Percentiles rank a stretch among this genome's conserved stretches.
These are phyloP conservation scores for Phlyctochytrium planicorne DNA, from an alignment of 192 early-diverging fungal species.

Conservation along the genomic window DNA sequence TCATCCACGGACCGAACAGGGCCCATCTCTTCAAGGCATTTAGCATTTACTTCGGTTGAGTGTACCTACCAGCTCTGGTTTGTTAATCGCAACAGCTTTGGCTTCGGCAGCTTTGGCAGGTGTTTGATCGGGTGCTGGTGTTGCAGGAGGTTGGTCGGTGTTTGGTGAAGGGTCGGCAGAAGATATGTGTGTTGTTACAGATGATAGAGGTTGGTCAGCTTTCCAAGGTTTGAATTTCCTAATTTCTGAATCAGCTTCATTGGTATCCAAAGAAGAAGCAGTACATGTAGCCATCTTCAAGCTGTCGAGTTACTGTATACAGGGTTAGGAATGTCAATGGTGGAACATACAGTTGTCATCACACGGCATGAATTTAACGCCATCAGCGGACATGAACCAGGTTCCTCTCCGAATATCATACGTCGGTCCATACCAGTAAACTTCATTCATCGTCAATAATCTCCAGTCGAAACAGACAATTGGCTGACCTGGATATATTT, in stretches of 20 bases:
- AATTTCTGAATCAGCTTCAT: background rate
- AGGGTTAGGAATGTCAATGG: background rate
- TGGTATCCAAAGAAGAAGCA: background rate
- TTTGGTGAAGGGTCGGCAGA: constrained; percentile 9
- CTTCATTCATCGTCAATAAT: constrained; percentile 28
- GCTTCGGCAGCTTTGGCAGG: constrained; percentile 22
- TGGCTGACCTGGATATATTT: constrained; percentile 62
- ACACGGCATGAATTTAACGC: constrained; percentile 71
- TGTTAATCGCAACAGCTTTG: constrained; percentile 17
- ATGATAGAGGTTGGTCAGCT: background rate
- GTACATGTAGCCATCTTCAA: constrained; percentile 75
- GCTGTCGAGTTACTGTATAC: constrained; percentile 58
- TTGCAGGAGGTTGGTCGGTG: background rate
- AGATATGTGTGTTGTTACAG: constrained; percentile 7
- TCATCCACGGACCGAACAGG: constrained; percentile 76
- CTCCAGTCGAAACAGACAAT: too few species aligned
- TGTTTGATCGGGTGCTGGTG: too few species aligned
- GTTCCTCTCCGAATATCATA: constrained; percentile 80
- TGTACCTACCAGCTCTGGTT: constrained; percentile 26
- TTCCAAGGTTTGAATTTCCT: constrained; percentile 65
- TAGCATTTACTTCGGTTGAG: background rate
- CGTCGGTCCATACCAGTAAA: constrained; percentile 81
- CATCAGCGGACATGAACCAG: constrained; percentile 74
- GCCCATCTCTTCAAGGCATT: constrained; percentile 56
- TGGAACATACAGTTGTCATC: constrained; percentile 58